A percentile compares a stretch with the other conserved stretches of the same genome.
phyloP scores from a whole-genome alignment of 2,329 filamentous ascomycete genomes.

The Cryoendolithus antarcticus region DNA sequence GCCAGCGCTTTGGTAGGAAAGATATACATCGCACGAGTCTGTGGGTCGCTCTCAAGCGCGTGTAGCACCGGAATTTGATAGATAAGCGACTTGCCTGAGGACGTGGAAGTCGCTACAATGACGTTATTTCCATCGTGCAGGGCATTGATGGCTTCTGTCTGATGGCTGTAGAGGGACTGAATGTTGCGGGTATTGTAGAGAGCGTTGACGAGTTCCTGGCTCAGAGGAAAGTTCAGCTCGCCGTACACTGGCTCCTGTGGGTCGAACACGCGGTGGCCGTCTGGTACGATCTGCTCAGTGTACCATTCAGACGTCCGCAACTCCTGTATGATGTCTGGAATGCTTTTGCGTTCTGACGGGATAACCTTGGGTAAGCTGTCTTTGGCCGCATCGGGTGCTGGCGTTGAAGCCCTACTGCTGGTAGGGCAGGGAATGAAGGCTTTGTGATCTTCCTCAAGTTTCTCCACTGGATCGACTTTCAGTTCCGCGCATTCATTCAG shows the following conservation, averaged over 20 bases:
- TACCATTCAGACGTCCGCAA: constrained; percentile 80
- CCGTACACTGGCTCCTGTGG: constrained; percentile 71
- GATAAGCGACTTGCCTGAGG: constrained; percentile 94
- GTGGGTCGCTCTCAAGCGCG: constrained; percentile 63
- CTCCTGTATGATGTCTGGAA: constrained; percentile 75
- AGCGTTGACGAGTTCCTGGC: constrained; percentile 84
- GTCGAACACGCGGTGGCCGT: constrained; percentile 84
- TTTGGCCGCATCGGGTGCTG: constrained; percentile 25
- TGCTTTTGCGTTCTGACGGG: constrained; percentile 64
- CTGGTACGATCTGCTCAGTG: constrained; percentile 79
- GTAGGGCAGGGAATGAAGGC: constrained; percentile 51
- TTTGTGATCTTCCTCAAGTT: constrained; percentile 48
- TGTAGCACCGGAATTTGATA: constrained; percentile 94
- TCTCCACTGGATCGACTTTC: constrained; percentile 53
- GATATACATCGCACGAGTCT: constrained; percentile 86
- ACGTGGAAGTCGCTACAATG: constrained; percentile 88
- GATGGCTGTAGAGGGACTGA: constrained; percentile 76
- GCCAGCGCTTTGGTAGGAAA: constrained; percentile 97
- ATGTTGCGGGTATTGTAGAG: constrained; percentile 87
- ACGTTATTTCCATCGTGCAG: constrained; percentile 73
- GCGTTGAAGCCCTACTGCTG: constrained; percentile 29
- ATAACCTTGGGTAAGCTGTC: constrained; percentile 55
- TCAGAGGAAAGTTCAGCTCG: constrained; percentile 72
- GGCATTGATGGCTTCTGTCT: constrained; percentile 85
- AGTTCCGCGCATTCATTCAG: constrained; percentile 59